Evolutionary conservation across 441 rosid species (phyloP), one percentile per base, ranked within the genome.

Genomic region (Viola pubescens): DNA sequence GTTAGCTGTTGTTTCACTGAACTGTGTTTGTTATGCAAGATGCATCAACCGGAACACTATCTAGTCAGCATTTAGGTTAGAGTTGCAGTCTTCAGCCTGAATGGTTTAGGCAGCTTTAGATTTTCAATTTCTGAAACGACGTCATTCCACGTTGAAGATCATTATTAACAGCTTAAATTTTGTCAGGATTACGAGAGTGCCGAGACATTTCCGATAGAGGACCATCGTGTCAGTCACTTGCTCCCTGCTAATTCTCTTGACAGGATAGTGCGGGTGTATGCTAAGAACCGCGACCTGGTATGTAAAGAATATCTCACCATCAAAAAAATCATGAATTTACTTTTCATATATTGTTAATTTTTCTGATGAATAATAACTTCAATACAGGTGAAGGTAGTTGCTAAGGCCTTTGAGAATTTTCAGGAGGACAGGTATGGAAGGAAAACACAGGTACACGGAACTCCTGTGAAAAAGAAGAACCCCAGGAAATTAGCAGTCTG

Each of bases 221-320:
- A 80, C 49, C 67, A 70, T 47, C 70, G 64, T 40, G 64, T 83
- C 59, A 86, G 89, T 70, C 86, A 83, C 68, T 69, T 85, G 80
- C 68, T 85, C 65, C 92, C 92, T n/a, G 61, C 72, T 54, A 79
- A 54, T 69, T 74, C 39, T 63, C 81, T 77, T 67, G 94, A 86
- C 60, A 82, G 40, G 82, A 77, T 83, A 11, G 89, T 83, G 67
- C 73, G 94, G 72, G 94, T 81, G 61, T 86, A 80, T 73, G 71
- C 89, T 2, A 86, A 82, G 71, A 83, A 80, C 66, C 82, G 89
- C 48, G 75, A 82, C 52, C 82, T 83, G 88, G 89, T 82, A n/a
- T 4, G 79, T 71, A 55, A 16, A 34, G 41, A 63, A 65, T 44
- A 26, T 26, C 34, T 26, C 34, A 26, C 34, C 34, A 37, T 3